Percentiles rank a stretch among this genome's conserved stretches.
phyloP scores from a whole-genome alignment of 2,329 filamentous ascomycete species.

The Xylaria sp. region DNA sequence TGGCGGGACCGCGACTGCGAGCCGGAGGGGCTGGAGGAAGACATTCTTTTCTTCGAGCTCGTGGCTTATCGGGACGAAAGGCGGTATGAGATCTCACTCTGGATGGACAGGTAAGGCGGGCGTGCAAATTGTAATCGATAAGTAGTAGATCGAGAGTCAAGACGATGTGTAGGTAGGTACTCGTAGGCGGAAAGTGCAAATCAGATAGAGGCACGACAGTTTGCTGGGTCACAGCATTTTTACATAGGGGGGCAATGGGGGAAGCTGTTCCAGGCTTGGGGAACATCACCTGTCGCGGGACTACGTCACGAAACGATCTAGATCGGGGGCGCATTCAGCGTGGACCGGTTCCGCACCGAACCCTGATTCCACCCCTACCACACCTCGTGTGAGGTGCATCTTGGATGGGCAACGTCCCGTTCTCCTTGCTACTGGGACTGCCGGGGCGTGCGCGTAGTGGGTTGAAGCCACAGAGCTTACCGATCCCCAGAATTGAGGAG shows the following conservation, averaged over 20 bases:
- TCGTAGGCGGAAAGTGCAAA: not conserved
- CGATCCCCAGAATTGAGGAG: conserved; percentile 10
- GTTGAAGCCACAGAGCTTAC: conserved; percentile 14
- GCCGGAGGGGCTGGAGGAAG: conserved; percentile 30
- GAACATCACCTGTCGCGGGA: conserved; percentile 13
- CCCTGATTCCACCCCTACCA: conserved; percentile 18
- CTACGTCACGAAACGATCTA: conserved; percentile 20
- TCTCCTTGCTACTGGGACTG: conserved; percentile 12
- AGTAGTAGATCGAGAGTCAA: not conserved
- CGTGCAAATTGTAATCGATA: not conserved
- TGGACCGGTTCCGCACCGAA: conserved; percentile 3
- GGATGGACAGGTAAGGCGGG: not conserved
- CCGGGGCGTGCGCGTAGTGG: conserved; percentile 16
- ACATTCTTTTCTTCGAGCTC: conserved; percentile 25
- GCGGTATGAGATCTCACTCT: not conserved
- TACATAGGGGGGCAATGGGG: conserved; percentile 18
- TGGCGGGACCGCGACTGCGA: conserved; percentile 22
- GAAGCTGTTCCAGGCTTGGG: not conserved
- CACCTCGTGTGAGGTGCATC: not conserved
- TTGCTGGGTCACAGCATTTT: conserved; percentile 17
- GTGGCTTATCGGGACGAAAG: no score
- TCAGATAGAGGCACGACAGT: not conserved
- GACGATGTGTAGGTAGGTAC: not conserved
- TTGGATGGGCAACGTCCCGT: not conserved
- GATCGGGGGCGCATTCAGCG: conserved; percentile 8